Evolutionary conservation across 257 asterid genomes (phyloP), one percentile per base, ranked within the genome.

Genomic region (Solanum bulbocastanum): DNA sequence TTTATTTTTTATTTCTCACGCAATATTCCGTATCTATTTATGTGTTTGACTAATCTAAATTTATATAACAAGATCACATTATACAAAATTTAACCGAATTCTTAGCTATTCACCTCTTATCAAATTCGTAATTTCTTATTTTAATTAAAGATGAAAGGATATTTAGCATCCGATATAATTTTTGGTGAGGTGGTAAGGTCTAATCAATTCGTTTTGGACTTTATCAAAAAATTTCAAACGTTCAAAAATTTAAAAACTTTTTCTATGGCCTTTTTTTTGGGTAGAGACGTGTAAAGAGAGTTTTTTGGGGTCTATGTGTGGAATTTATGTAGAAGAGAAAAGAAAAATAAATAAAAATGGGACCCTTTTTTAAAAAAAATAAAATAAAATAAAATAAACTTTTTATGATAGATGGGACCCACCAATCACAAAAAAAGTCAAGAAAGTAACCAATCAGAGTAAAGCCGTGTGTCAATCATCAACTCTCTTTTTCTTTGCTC

Each of bases 391-490:
- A 5, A 69, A 69, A 12, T 6, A 39, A 76, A 11, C 6, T 39
- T 76, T 76, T 23, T 23, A 75, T 40, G 2, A 40, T 72, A n/a
- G 2, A 1, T 25, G 89, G 94, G 94, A 3, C 95, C 93, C 89
- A 33, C 83, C 78, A 71, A 65, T 49, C 27, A 32, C 25, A 1
- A 2, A 89, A 88, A 91, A 92, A 95, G 58, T 93, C 96, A 94
- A 91, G 93, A 81, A 66, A 83, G 65, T 10, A 89, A 90, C 98
- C 98, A 95, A 94, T 95, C 83, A 76, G 90, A 84, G 25, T 6
- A 89, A 90, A 94, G 98, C 87, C 96, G 94, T 95, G 94, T 90
- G 92, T 84, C 44, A 74, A 39, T 92, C 86, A 88, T 82, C 91
- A 91, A 92, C 93, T 84, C 75, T 90, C 86, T 90, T 93, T 94